Evolutionary conservation across 768 basidiomycete genomes (phyloP).

Genomic region (Russula vinacea): DNA sequence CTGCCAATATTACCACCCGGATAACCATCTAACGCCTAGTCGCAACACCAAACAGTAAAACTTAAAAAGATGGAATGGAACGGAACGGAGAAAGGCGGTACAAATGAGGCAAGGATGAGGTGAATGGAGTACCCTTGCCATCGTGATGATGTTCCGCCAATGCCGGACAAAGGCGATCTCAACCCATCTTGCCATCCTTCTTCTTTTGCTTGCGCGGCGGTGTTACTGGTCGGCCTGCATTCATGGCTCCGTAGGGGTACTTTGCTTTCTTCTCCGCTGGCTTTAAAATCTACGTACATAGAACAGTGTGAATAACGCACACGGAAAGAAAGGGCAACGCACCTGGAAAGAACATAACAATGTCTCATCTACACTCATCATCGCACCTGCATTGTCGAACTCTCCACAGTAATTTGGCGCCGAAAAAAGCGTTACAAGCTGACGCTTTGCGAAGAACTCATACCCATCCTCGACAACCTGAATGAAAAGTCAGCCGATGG

Average conservation of each 20-base stretch:
- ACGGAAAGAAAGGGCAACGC: conserved; percentile 14
- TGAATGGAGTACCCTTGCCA: conserved; percentile 10
- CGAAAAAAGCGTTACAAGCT: conserved; percentile 94
- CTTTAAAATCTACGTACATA: conserved; percentile 76
- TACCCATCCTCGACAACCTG: conserved; percentile 99
- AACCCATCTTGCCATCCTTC: conserved; percentile 76
- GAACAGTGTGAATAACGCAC: conserved; percentile 8
- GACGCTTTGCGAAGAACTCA: conserved; percentile 97
- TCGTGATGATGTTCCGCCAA: conserved; percentile 16
- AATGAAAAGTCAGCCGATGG: conserved; percentile 1
- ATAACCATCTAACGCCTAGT: conserved; percentile 29
- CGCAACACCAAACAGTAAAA: conserved; percentile 27
- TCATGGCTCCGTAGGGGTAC: conserved; percentile 84
- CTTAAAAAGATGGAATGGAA: conserved; percentile 26
- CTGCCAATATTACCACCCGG: conserved; percentile 27
- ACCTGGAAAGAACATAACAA: conserved; percentile 98
- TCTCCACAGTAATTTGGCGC: conserved; percentile 95
- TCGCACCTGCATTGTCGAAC: conserved; percentile 98
- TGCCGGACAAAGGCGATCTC: conserved; percentile 15
- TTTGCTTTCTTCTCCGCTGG: conserved; percentile 99
- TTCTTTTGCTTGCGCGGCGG: conserved; percentile 98
- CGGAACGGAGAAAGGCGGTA: conserved; percentile 24
- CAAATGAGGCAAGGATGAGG: conserved; percentile 20
- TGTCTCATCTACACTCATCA: conserved; percentile 99
- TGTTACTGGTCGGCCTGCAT: conserved; percentile 84